Evolutionary conservation across 768 basidiomycete genomes (phyloP), one percentile per base, ranked within the genome.

Genomic region (Boletus insuetus): DNA sequence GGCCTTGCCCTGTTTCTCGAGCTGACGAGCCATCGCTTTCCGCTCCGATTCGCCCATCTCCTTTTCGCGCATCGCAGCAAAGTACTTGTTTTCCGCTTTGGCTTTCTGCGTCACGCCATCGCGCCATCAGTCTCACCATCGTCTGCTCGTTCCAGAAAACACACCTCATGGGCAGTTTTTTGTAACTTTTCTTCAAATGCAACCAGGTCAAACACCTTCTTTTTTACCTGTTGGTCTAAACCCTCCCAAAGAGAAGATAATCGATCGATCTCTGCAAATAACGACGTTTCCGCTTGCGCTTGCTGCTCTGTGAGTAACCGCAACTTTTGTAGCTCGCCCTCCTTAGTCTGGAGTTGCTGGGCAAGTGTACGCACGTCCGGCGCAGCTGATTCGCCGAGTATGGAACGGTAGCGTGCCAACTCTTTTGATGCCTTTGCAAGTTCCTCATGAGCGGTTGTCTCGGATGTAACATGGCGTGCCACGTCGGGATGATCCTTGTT

Each of bases 1-100:
- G 7, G 81, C 79, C 54, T 80, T 81, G 26, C 76, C 72, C 60
- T 87, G 83, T 51, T 83, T 83, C 60, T 86, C 84, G 16, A 80
- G 68, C 31, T 74, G 78, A 46, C 85, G 79, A 17, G 74, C 65
- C 34, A 85, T 71, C 32, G 76, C 82, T 70, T 91, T 91, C 44
- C 85, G 80, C 67, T 94, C 91, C 2, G 75, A 76, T 32, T 94
- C 91, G 3, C 86, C 73, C 17, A 90, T 85, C 55, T 97, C 94
- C 72, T 89, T 94, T 54, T 88, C 86, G 31, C 94, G 85, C 86
- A 96, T 91, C 3, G 87, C 86, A 17, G 90, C 82, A 66, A 86
- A 98, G 67, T 84, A 98, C 70, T 95, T 98, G 76, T 94, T 96
- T 56, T 98, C 95, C 16, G 90, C 85, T 74, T 96, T 98, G 10